Percentiles rank a stretch among this genome's conserved stretches.
Conservation (phyloP, 306 rosid genomes). For the Ceratonia siliqua region DNA sequence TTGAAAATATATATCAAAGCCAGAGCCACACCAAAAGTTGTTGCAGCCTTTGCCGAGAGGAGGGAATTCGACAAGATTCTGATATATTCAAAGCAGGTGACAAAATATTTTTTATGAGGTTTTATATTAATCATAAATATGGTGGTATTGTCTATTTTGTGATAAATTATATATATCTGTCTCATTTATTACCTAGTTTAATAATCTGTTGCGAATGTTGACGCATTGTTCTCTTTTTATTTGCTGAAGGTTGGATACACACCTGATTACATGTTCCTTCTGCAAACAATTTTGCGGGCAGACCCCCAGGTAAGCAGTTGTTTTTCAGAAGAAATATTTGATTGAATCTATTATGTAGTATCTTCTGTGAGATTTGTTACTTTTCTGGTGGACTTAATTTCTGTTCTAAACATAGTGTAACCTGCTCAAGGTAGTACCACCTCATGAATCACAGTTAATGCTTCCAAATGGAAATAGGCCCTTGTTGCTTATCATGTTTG, state of each 20-base stretch:
- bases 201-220: background rate
- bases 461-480: conserved; percentile 27
- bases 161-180: background rate
- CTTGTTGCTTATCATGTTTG: conserved; percentile 24
- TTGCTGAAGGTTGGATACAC: conserved; percentile 81
- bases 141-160: background rate
- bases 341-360: background rate
- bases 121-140: background rate
- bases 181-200: background rate
- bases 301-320: conserved; percentile 76
- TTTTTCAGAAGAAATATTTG: conserved; percentile 17
- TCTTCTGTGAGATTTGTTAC: conserved; percentile 26
- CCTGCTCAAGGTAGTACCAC: conserved; percentile 27
- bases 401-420: conserved; percentile 14
- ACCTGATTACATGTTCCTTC: conserved; percentile 89
- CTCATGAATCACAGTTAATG: conserved; percentile 17
- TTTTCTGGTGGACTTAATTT: conserved; percentile 16
- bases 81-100: conserved; percentile 91
- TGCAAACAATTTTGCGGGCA: conserved; percentile 89
- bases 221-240: conserved; percentile 32
- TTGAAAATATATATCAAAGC: conserved; percentile 95
- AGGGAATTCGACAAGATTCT: conserved; percentile 96
- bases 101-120: background rate
- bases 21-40: conserved; percentile 95
- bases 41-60: conserved; percentile 96